phyloP scores from a whole-genome alignment of 495 filamentous ascomycete genomes.

The Rhypophila decipiens region DNA sequence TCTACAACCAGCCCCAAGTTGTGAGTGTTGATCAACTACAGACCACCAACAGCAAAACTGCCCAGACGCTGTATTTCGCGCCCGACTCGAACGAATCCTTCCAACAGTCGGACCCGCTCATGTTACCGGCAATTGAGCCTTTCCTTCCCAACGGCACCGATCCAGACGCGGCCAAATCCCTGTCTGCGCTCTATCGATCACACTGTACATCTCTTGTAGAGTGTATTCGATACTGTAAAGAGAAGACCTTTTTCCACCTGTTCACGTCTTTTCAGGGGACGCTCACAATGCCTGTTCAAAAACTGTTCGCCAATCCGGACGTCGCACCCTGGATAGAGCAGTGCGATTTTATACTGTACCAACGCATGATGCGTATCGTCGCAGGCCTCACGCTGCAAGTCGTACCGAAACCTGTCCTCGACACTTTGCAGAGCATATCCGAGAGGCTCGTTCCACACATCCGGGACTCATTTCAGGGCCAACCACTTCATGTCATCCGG shows the following conservation, averaged over 20 bases:
- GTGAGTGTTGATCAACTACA: slow-evolving; percentile 37
- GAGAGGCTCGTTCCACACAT: slow-evolving; percentile 73
- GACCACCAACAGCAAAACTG: slow-evolving; percentile 47
- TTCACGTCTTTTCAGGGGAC: slow-evolving; percentile 94
- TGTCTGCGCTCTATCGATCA: slow-evolving; percentile 81
- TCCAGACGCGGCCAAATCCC: slow-evolving; percentile 69
- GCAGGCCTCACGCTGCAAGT: slow-evolving; percentile 81
- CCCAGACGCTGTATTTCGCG: slow-evolving; percentile 61
- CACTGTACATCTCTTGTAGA: slow-evolving; percentile 94
- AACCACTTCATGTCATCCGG: slow-evolving; percentile 74
- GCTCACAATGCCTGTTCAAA: slow-evolving; percentile 94
- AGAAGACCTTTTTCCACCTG: slow-evolving; percentile 91
- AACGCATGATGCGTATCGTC: slow-evolving; percentile 88
- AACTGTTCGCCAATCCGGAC: slow-evolving; percentile 73
- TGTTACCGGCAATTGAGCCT: slow-evolving; percentile 68
- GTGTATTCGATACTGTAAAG: slow-evolving; percentile 88
- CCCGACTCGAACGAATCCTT: slow-evolving; percentile 44
- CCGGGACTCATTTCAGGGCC: slow-evolving; percentile 66
- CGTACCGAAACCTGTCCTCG: slow-evolving; percentile 73
- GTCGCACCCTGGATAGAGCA: slow-evolving; percentile 90
- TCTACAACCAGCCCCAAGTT: slow-evolving; percentile 48
- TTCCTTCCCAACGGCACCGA: slow-evolving; percentile 75
- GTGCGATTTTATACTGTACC: slow-evolving; percentile 92
- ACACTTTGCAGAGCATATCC: slow-evolving; percentile 78
- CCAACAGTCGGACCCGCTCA: slow-evolving; percentile 57